These are phyloP conservation scores for Byssoonygena ceratinophila DNA, from an alignment of 2,329 filamentous ascomycete genomes.

Conservation along the genomic window DNA sequence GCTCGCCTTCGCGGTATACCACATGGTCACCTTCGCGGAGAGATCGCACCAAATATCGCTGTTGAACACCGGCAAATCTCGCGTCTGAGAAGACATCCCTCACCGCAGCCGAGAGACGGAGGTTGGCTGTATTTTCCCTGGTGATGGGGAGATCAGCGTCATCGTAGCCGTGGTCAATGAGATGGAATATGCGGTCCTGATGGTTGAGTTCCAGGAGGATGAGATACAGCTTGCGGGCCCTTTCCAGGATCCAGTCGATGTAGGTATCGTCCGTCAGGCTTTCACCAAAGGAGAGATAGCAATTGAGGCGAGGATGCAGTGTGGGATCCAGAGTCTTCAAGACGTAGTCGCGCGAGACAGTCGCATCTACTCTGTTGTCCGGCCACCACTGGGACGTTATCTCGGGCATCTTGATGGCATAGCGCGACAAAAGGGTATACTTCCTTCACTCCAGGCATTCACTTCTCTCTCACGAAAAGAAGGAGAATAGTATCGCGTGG, in stretches of 20 bases:
- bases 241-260: slow-evolving; percentile 53
- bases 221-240: slow-evolving; percentile 48
- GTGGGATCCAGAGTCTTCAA: slow-evolving; percentile 24
- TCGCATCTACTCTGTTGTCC: slow-evolving; percentile 36
- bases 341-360: slow-evolving; percentile 34
- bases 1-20: slow-evolving; percentile 49
- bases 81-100: slow-evolving; percentile 31
- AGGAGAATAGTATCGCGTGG: slow-evolving; percentile 4
- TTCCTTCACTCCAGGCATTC: slow-evolving; percentile 7
- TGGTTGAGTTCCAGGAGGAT: slow-evolving; percentile 49
- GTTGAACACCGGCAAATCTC: slow-evolving; percentile 51
- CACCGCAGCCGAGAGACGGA: slow-evolving; percentile 43
- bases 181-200: slow-evolving; percentile 53
- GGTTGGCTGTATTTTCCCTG: slow-evolving; percentile 39
- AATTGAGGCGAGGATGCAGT: slow-evolving; percentile 26
- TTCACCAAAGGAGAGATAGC: slow-evolving; percentile 35
- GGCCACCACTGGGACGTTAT: slow-evolving; percentile 37
- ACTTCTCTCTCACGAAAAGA: not conserved
- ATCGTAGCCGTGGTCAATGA: slow-evolving; percentile 52
- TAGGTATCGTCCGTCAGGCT: slow-evolving; percentile 42
- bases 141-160: slow-evolving; percentile 51
- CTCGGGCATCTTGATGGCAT: slow-evolving; percentile 22
- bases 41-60: slow-evolving; percentile 47
- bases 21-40: slow-evolving; percentile 48
- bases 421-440: slow-evolving; percentile 14